Conservation (phyloP, 257 asterid genomes). For the Petrea volubilis region DNA sequence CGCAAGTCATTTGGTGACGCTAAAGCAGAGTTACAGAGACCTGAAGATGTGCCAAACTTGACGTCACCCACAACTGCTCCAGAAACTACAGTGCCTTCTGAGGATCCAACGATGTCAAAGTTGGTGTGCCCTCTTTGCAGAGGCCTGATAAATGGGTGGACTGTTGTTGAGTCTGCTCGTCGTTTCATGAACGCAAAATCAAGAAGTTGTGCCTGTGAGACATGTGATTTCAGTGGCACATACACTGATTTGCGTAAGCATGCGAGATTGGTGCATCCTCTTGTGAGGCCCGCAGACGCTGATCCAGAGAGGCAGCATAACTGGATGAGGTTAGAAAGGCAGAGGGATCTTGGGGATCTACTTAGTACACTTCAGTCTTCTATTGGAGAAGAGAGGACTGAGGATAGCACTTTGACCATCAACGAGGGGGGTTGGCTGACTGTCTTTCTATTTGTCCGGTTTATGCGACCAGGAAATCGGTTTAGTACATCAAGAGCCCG, state of each 20-base stretch:
- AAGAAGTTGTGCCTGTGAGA: slow-evolving; percentile 82
- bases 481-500: slow-evolving; percentile 52
- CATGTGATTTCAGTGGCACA: slow-evolving; percentile 70
- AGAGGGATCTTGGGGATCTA: slow-evolving; percentile 78
- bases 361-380: slow-evolving; percentile 76
- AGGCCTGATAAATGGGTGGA: slow-evolving; percentile 68
- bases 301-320: slow-evolving; percentile 84
- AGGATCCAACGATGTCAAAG: slow-evolving; percentile 41
- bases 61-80: slow-evolving; percentile 30
- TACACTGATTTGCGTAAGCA: slow-evolving; percentile 82
- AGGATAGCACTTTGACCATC: slow-evolving; percentile 50
- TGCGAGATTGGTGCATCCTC: slow-evolving; percentile 77
- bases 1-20: slow-evolving; percentile 54
- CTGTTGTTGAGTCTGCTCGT: slow-evolving; percentile 74
- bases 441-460: slow-evolving; percentile 64
- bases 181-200: slow-evolving; percentile 67
- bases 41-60: slow-evolving; percentile 35
- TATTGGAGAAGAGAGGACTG: slow-evolving; percentile 60
- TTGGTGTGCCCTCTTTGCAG: slow-evolving; percentile 82
- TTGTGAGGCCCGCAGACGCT: slow-evolving; percentile 69
- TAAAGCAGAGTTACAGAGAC: slow-evolving; percentile 29
- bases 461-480: slow-evolving; percentile 56
- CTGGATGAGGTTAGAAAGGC: slow-evolving; percentile 84
- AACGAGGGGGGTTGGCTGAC: slow-evolving; percentile 76
- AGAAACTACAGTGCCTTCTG: slow-evolving; percentile 36